Evolutionary conservation across 129 eudicot genomes (phyloP), one percentile per base, ranked within the genome.

Genomic region (Silybum marianum): DNA sequence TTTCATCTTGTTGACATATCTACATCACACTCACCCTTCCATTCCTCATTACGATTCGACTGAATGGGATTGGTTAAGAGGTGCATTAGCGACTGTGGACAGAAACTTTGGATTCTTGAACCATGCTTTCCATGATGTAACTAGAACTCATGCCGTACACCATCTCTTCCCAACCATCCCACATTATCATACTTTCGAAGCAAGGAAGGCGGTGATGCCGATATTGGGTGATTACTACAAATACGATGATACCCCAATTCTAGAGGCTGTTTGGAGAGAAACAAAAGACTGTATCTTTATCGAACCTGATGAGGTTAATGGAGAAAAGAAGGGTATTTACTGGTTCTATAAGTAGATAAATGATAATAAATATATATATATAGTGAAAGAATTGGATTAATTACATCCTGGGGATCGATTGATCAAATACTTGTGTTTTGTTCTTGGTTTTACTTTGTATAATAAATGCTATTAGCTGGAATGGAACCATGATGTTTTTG

Each of bases 61-160:
- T 25, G 86, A 84, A 4, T 84, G 86, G 86, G 83, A 84, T 71
- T 84, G 86, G 86, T 40, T 84, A 3, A 80, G 86, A 23, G 86
- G 86, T n/a, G 86, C 86, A 25, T 24, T 84, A 12, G 82, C 79
- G n/a, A 84, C 86, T 0, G 77, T 83, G 58, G 86, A 83, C 73
- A 16, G 86, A 39, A 70, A 83, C 72, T 83, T 77, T n/a, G 86
- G 83, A 10, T 72, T 84, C 66, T 51, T 84, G 78, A 84, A 84
- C 83, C 77, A 78, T 22, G 86, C 82, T 25, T 72, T 84, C 63
- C 86, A 84, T 66, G 69, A 32, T 19, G 81, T 77, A 30, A 71
- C 87, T 1, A 75, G 81, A 6, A 84, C 87, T 10, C 87, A 84
- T 4, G 80, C 81, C 40, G 72, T 84, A 28, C 87, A 78, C 66